Evolutionary conservation across 108 stramenopile species (phyloP), one percentile per base, ranked within the genome.

Genomic region (Pseudonitzschia delicatissima): DNA sequence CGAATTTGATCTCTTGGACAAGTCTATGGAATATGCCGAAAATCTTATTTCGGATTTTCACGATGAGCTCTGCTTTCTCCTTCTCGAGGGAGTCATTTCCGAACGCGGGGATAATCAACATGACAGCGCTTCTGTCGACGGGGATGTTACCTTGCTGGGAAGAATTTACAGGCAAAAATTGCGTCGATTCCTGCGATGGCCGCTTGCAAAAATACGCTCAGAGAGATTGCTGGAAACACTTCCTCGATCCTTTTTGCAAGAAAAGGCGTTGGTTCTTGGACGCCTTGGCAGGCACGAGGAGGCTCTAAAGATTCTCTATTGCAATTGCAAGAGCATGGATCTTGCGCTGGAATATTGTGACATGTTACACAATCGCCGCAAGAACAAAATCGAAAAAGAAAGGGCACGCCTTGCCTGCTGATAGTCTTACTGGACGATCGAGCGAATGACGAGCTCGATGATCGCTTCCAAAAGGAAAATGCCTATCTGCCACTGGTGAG

Each of bases 321-420:
- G 80, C 20, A 79, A 93, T 25, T 73, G 85, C 45, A 66, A 80
- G 35, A 86, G 85, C 64, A 73, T 95, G 45, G 87, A 91, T 51
- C 47, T 93, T 57, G 94, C 94, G 17, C 68, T 95, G 23, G 91
- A 89, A 39, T 95, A 93, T 49, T 95, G 94, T 60, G 94, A 95
- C 75, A 68, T 80, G 39, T 68, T 86, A 18, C 68, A 91, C 65
- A 86, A 88, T 35, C 73, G 77, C 15, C 74, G 83, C 36, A 55
- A 70, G 62, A 82, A 76, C 17, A 31, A 68, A 52, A 61, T 69
- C n/a, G 86, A 88, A 58, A 71, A 61, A 45, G 62, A 76, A 45
- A 79, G 77, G 51, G 67, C 57, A 11, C 47, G 61, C 0, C 27
- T 76, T 62, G 64, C 62, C 8, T n/a, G 67, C 74, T 0, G 61